A percentile compares a stretch with the other conserved stretches of the same genome.
phyloP scores from a whole-genome alignment of 441 rosid genomes.

The Jatropha podagrica region DNA sequence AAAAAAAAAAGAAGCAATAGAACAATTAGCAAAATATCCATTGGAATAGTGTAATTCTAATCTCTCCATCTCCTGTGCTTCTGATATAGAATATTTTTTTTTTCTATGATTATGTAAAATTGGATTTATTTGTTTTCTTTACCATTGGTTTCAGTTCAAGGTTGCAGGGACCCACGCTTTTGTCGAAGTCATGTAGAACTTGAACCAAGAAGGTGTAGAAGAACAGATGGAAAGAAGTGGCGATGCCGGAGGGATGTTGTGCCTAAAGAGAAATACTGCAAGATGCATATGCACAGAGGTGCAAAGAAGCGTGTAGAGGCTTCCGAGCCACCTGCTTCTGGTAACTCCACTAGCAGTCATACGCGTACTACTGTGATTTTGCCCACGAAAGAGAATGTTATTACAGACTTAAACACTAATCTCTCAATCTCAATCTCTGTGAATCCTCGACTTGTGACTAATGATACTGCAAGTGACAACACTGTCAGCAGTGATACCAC shows the following conservation, averaged over 20 bases:
- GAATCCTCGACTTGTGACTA: constrained; percentile 21
- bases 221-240: constrained; percentile 88
- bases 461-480: constrained; percentile 29
- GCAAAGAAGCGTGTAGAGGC: constrained; percentile 41
- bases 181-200: constrained; percentile 35
- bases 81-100: not conserved
- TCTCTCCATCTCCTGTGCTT: too few relatives aligned
- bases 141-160: constrained; percentile 27
- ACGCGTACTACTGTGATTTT: not conserved
- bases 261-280: constrained; percentile 58
- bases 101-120: not conserved
- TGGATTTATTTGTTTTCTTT: constrained; percentile 9
- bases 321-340: constrained; percentile 21
- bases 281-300: constrained; percentile 71
- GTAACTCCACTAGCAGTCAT: constrained; percentile 8
- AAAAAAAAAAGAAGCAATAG: too few relatives aligned
- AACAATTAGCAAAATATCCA: too few relatives aligned
- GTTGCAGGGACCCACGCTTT: constrained; percentile 27
- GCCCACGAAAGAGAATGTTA: constrained; percentile 16
- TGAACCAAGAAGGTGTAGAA: constrained; percentile 61
- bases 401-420: constrained; percentile 26
- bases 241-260: constrained; percentile 56
- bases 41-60: too few relatives aligned
- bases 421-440: constrained; percentile 41
- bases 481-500: constrained; percentile 55